phyloP scores from a whole-genome alignment of 1,139 yeast genomes.

The Taiozyma onychis region DNA sequence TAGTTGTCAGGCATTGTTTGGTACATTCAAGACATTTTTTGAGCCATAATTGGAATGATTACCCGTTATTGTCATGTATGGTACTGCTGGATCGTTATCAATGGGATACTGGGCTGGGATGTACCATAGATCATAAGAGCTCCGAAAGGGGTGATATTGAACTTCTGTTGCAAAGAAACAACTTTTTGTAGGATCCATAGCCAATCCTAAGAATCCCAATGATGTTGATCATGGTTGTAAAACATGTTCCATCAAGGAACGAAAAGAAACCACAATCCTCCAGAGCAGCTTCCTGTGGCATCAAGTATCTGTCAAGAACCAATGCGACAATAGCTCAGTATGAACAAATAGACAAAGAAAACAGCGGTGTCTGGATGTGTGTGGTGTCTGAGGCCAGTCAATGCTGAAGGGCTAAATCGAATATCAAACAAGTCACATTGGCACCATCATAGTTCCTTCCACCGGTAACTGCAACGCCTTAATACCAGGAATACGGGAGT shows the following conservation, averaged over 20 bases:
- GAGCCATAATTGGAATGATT: not conserved
- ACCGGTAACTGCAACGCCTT: not conserved
- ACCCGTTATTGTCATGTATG: not conserved
- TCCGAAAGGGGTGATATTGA: not conserved
- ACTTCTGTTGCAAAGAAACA: not conserved
- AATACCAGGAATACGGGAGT: not conserved
- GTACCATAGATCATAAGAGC: not conserved
- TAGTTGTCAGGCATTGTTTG: not conserved
- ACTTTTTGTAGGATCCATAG: conserved; percentile 1
- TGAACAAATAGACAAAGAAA: not conserved
- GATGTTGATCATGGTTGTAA: not conserved
- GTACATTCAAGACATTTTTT: not conserved
- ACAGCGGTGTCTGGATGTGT: not conserved
- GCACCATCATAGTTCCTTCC: not conserved
- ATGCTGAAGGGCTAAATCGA: not conserved
- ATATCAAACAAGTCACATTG: not conserved
- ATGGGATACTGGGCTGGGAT: not conserved
- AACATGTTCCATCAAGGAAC: not conserved
- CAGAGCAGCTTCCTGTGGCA: not conserved
- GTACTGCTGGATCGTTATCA: not conserved
- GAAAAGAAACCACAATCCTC: not conserved
- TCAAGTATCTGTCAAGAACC: not conserved
- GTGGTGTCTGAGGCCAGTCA: not conserved
- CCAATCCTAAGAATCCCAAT: not conserved
- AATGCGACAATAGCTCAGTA: not conserved